Base-by-base conservation (phyloP, 495 filamentous ascomycete species). In the Penicillium paradoxum region DNA sequence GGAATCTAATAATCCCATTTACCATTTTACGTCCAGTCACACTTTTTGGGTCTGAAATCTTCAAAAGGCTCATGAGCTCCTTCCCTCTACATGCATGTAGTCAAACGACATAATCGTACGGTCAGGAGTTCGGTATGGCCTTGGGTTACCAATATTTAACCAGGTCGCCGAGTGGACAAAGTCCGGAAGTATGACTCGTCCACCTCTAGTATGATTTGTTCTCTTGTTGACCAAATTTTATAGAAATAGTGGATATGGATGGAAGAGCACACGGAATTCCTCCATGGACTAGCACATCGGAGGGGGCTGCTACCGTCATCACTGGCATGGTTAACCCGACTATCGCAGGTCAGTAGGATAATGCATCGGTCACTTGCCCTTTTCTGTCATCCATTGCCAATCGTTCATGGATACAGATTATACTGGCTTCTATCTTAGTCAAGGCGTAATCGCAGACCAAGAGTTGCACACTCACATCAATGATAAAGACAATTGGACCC, bases 291-390 rank as follows among this genome's bases (percentile, higher is more conserved):
- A 42, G 17, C 17, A 48, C 38, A 3, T 64, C 58, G 1, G 58
- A 64, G 29, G 61, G 61, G 4, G 58, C 61, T 8, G 55, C 55
- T 4, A 62, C 42, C 0, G 45, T 64, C 24, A 59, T 64, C 42
- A 64, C 61, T 5, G 61, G 52, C 15, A 61, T 62, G 61, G 38
- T 62, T 29, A 58, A 64, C 32, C 51, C 58, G 9, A 62, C 58
- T 1, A 64, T 61, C 11, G 17, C 58, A 15, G 50, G 60, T 64
- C 0, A 45, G 48, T 51, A 7, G 1, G 11, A 1, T 34, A 3
- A 1, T 9, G 29, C 29, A 6, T 11, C 5, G 32, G 4, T 4
- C 4, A 3, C 14, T 14, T 14, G 13, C 32, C 14, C 1, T 14
- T 34, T 4, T 34, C 14, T 4, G 4, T 4, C 0, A 33, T 11